phyloP scores from a whole-genome alignment of 2,329 filamentous ascomycete genomes.

The Ophiocordyceps camponoti-saundersi region DNA sequence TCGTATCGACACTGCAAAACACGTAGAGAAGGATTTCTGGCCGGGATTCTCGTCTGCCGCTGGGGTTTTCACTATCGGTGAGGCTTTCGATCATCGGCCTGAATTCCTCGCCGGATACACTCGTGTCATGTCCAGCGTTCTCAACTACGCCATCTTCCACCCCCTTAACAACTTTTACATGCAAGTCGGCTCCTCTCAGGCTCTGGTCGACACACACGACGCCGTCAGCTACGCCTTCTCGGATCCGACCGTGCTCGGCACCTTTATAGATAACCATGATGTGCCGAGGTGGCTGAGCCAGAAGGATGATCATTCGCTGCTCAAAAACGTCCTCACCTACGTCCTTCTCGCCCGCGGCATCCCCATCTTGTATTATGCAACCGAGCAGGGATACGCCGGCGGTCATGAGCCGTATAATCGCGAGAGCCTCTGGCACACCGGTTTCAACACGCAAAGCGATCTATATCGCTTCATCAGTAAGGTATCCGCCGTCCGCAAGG shows the following conservation, averaged over 20 bases:
- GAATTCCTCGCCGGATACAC: constrained; percentile 35
- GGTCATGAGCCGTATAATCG: constrained; percentile 30
- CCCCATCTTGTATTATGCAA: constrained; percentile 48
- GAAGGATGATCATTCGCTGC: constrained; percentile 34
- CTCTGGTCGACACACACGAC: constrained; percentile 20
- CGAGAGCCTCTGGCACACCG: constrained; percentile 40
- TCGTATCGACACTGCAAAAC: constrained; percentile 44
- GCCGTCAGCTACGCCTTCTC: constrained; percentile 17
- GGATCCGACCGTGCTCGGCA: constrained; percentile 28
- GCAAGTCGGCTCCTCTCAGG: constrained; percentile 19
- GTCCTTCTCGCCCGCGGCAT: constrained; percentile 45
- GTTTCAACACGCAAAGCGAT: constrained; percentile 24
- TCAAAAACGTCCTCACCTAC: constrained; percentile 44
- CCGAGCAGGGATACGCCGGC: constrained; percentile 42
- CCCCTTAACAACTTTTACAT: constrained; percentile 22
- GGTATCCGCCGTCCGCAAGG: constrained; percentile 27
- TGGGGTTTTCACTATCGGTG: constrained; percentile 43
- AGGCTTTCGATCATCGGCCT: constrained; percentile 38
- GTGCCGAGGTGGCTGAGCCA: constrained; percentile 32
- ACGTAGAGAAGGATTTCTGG: constrained; percentile 43
- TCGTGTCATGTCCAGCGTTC: constrained; percentile 34
- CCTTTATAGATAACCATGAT: constrained; percentile 44
- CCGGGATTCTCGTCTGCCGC: constrained; percentile 31
- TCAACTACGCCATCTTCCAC: constrained; percentile 41
- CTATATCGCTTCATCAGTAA: constrained; percentile 26